Evolutionary conservation across 2,329 filamentous ascomycete species (phyloP), one percentile per base, ranked within the genome.

Genomic region (Paracorniculantispora psalliotae): DNA sequence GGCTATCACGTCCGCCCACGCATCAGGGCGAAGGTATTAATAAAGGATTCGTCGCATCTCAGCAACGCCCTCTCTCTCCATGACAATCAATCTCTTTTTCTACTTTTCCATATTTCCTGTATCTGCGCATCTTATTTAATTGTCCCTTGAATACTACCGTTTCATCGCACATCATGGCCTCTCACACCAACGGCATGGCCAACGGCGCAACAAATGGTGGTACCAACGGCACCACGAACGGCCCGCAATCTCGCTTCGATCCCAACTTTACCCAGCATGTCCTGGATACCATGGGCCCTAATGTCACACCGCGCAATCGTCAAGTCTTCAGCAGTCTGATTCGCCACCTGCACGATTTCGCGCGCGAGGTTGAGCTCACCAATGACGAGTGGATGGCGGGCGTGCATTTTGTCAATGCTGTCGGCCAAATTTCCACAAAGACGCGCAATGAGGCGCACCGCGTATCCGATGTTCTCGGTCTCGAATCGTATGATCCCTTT

Each of bases 361-460:
- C 85, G 59, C 85, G 89, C 60, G 89, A 92, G 69, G 83, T 90
- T 63, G 88, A 92, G 74, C 82, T 92, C 54, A 91, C 85, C 19
- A 80, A 84, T 33, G 88, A 90, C 57, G 89, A 92, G 74, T 92
- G 89, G 89, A 82, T 91, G 73, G 74, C 83, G 8, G 89, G 88
- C 57, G 87, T 92, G 57, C 80, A 88, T 67, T 91, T 88, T 70
- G 76, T 92, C 75, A 92, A 92, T 77, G 81, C 83, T 48, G 82
- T 90, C 62, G 89, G 89, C 62, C 84, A 90, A 73, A 82, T 85
- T 65, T 88, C 82, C 63, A 81, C 81, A 57, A 81, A 82, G 69
- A 87, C 83, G 65, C 80, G 89, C 60, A 91, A 92, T 72, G 89
- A 92, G 76, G 82, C 86, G 52, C 86, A 89, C 74, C 81, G 88